A percentile compares a stretch with the other conserved stretches of the same genome.
These are phyloP conservation scores for Stygiomarasmius scandens DNA, from an alignment of 1,284 basidiomycete genomes.

Conservation along the genomic window DNA sequence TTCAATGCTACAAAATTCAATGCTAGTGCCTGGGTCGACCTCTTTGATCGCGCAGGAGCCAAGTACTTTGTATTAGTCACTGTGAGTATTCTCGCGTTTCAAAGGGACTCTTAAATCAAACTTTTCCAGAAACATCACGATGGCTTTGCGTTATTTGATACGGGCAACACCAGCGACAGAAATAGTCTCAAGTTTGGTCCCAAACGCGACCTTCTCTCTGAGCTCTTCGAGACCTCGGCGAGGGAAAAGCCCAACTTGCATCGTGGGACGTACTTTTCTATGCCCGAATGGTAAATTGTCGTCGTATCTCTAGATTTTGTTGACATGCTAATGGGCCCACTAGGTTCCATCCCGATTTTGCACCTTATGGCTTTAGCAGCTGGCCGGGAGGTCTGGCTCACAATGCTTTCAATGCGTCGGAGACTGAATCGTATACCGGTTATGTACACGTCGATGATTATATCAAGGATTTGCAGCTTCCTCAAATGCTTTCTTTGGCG, in stretches of 20 bases:
- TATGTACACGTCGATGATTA: constrained; percentile 52
- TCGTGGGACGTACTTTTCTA: constrained; percentile 53
- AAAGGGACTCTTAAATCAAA: background rate
- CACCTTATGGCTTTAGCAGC: constrained; percentile 48
- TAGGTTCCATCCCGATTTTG: constrained; percentile 59
- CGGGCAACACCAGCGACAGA: constrained; percentile 51
- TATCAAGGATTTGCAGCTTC: constrained; percentile 53
- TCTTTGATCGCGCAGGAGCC: constrained; percentile 58
- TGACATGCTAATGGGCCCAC: background rate
- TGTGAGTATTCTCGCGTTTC: constrained; percentile 27
- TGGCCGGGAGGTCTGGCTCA: constrained; percentile 60
- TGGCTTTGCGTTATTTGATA: constrained; percentile 57
- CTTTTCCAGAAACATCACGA: constrained; percentile 48
- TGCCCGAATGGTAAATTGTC: constrained; percentile 49
- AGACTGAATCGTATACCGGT: constrained; percentile 59
- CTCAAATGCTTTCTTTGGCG: constrained; percentile 59
- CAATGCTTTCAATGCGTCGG: constrained; percentile 47
- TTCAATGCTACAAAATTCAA: constrained; percentile 58
- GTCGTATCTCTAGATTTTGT: background rate
- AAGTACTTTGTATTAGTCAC: constrained; percentile 66
- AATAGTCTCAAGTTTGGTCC: constrained; percentile 53
- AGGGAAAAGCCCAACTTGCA: constrained; percentile 50
- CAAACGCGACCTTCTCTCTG: constrained; percentile 53
- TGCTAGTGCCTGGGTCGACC: constrained; percentile 54
- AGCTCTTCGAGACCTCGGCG: constrained; percentile 54